A percentile compares a stretch with the other conserved stretches of the same genome.
phyloP scores from a whole-genome alignment of 2,329 filamentous ascomycete species.

The Colletotrichum plurivorum region DNA sequence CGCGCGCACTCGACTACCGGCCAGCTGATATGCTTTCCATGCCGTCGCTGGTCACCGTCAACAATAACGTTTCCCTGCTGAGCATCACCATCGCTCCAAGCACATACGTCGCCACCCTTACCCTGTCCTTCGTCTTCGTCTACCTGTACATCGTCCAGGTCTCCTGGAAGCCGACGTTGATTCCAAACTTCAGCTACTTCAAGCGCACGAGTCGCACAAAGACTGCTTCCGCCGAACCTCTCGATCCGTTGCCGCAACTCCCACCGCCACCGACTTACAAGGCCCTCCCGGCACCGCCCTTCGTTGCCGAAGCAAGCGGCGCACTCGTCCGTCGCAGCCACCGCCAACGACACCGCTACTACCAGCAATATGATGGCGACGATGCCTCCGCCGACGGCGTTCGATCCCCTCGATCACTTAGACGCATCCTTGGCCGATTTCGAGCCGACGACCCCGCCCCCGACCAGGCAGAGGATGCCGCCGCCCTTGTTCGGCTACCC shows the following conservation, averaged over 20 bases:
- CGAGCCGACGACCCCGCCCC: constrained; percentile 62
- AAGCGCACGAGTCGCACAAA: constrained; percentile 42
- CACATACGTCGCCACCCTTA: constrained; percentile 68
- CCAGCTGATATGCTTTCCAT: constrained; percentile 54
- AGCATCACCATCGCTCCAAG: constrained; percentile 72
- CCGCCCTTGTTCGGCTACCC: constrained; percentile 55
- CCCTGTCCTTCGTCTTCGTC: constrained; percentile 65
- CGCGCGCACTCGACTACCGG: constrained; percentile 12
- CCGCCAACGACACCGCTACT: constrained; percentile 26
- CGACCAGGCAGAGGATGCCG: constrained; percentile 41
- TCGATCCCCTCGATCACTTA: constrained; percentile 57
- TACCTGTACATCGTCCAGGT: constrained; percentile 61
- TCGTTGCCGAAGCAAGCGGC: constrained; percentile 28
- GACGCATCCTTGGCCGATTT: constrained; percentile 70
- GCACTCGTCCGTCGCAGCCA: constrained; percentile 36
- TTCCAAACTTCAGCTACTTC: constrained; percentile 43
- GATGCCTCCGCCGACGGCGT: constrained; percentile 44
- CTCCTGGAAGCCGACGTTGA: constrained; percentile 39
- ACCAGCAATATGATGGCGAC: constrained; percentile 43
- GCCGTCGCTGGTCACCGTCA: constrained; percentile 72
- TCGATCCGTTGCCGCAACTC: constrained; percentile 32
- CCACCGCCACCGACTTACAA: constrained; percentile 38
- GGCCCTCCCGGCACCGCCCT: constrained; percentile 41
- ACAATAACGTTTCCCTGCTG: constrained; percentile 73
- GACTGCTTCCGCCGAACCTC: constrained; percentile 38